A percentile compares a stretch with the other conserved stretches of the same genome.
Evolutionary conservation across 2,329 filamentous ascomycete genomes (phyloP).

Genomic region (Beauveria caledonica): DNA sequence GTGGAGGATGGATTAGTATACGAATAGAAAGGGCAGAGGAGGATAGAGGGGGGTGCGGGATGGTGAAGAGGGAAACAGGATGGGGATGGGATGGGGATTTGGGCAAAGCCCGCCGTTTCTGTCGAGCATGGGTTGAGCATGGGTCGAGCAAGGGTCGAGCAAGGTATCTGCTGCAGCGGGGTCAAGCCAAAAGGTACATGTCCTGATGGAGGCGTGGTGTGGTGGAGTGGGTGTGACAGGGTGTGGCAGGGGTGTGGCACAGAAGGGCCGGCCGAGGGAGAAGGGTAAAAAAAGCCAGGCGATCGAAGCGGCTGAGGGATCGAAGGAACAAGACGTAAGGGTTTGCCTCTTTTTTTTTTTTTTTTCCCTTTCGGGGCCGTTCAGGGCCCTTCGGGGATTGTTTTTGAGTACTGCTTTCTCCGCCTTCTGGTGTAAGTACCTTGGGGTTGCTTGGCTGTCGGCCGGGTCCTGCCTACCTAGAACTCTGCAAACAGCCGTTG

Average conservation of each 20-base stretch:
- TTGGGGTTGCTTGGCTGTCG: no score
- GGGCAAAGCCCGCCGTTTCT: conserved; percentile 7
- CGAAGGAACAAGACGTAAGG: background rate
- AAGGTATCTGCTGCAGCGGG: background rate
- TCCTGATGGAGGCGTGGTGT: background rate
- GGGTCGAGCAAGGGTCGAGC: background rate
- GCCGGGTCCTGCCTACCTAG: no score
- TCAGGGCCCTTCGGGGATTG: background rate
- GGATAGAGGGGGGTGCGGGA: background rate
- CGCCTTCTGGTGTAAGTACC: no score
- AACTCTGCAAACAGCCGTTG: background rate
- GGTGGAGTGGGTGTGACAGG: background rate
- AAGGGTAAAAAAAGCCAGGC: background rate
- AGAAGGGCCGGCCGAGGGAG: conserved; percentile 3
- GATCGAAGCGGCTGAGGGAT: background rate
- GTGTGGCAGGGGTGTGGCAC: conserved; percentile 3
- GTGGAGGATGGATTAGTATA: conserved; percentile 7
- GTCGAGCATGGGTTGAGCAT: background rate
- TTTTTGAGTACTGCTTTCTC: background rate
- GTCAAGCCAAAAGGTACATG: background rate
- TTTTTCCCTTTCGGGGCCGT: no score
- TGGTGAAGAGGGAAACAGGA: conserved; percentile 13
- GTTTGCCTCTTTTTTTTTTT: background rate
- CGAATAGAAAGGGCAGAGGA: conserved; percentile 4
- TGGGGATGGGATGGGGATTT: conserved; percentile 12